Conservation (phyloP, 2,329 filamentous ascomycete species). For the Trichoderma oligosporum region DNA sequence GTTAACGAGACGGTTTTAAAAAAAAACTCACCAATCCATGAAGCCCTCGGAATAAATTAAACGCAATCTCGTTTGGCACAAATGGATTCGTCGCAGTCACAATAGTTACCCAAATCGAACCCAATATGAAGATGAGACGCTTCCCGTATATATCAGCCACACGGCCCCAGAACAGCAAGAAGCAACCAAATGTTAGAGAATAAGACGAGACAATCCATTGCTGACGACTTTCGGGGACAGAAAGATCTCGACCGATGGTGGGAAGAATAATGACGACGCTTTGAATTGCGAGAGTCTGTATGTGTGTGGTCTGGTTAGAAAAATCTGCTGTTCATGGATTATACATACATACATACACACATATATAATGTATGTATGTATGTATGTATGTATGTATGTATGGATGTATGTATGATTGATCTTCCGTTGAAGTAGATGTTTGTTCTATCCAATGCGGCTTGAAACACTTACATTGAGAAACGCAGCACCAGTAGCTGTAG, state of each 20-base stretch:
- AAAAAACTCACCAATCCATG: conserved; percentile 51
- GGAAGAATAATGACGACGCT: conserved; percentile 60
- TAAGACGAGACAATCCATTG: conserved; percentile 68
- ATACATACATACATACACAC: too few relatives aligned
- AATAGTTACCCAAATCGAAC: conserved; percentile 59
- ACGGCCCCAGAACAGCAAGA: conserved; percentile 63
- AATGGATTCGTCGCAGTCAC: conserved; percentile 60
- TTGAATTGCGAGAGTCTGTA: conserved; percentile 54
- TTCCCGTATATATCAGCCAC: conserved; percentile 66
- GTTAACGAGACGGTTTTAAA: too few relatives aligned
- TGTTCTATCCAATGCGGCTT: neutral
- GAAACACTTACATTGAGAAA: conserved; percentile 52
- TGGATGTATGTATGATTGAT: too few relatives aligned
- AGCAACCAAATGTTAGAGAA: conserved; percentile 63
- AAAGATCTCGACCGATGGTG: conserved; percentile 53
- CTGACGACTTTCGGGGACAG: conserved; percentile 54
- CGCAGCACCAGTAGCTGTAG: conserved; percentile 51
- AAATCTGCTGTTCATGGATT: too few relatives aligned
- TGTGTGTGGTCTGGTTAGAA: neutral
- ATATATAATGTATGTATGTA: too few relatives aligned
- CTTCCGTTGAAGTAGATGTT: neutral
- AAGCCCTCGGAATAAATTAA: conserved; percentile 62
- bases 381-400: too few relatives aligned
- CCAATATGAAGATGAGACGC: conserved; percentile 60
- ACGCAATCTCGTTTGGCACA: conserved; percentile 62